Base-by-base conservation (phyloP, 495 filamentous ascomycete genomes). In the Melanomma pulvis-pyrius region DNA sequence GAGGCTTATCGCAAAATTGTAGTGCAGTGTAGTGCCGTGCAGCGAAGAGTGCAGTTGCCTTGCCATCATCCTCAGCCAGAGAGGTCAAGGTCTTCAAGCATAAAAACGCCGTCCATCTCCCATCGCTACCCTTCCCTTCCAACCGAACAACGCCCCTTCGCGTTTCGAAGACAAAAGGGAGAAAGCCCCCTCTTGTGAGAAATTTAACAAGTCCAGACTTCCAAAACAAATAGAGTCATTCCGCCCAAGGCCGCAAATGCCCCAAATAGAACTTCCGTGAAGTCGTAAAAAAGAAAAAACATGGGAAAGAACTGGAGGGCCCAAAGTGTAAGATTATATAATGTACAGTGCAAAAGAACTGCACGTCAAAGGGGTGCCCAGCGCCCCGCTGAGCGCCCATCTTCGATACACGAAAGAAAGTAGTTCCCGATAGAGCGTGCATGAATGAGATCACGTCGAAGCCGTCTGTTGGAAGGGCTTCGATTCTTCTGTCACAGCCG, bases 281-380 rank as follows among this genome's bases (percentile, higher is more conserved):
- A 50, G 41, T 29, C 56, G 56, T 48, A 17, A 58, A 44, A 11
- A 53, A 39, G 28, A 52, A 28, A 1, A 47, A 41, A 44, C 13
- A 51, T 15, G 26, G 46, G 12, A 44, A 26, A 32, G 19, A 17
- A 52, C 4, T 32, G 25, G 48, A 61, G 26, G 26, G 36, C 46
- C 22, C 19, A 19, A n/a, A 9, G 32, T 51, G 39, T 22, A 48
- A 15, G 22, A 63, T 63, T 63, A 63, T 63, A 63, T 63, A 63
- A 56, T 63, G 61, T 63, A 63, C 61, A 63, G 21, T 39, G 24
- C 34, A 63, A 48, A 26, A 32, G n/a, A 47, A 55, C 49, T 22
- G 48, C 17, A 54, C 19, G 30, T 19, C 21, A 24, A 57, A 44
- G 30, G 34, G 30, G 28, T 30, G 53, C 53, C 15, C 50, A 22